Evolutionary conservation across 1,284 basidiomycete genomes (phyloP), one percentile per base, ranked within the genome.

Genomic region (Austropuccinia psidii): DNA sequence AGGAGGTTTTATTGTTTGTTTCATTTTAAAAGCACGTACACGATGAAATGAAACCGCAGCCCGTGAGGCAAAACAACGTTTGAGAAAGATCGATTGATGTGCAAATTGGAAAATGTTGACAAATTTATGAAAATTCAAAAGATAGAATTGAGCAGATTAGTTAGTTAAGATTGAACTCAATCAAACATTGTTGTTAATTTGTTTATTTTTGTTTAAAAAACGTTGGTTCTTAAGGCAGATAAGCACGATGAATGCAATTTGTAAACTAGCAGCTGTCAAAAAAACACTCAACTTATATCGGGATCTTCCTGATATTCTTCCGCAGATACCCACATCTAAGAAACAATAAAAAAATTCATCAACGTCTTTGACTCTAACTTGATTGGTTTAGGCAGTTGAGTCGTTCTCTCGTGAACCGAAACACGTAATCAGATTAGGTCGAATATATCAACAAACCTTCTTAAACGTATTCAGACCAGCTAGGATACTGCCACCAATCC

Each of bases 281-380:
- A 24, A 37, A 58, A 35, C 29, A 70, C 68, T 60, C n/a, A 24
- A 70, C 68, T 97, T 79, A 97, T 90, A 79, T 97, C 93, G 57
- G 94, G 95, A 83, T 98, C 96, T 82, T 99, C 96, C 82, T 95
- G 92, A 81, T 98, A 99, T 83, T 98, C 96, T 81, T 99, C 96
- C 50, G 95, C 94, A 50, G 93, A 96, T 58, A 98, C 92, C 93
- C 93, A 96, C 93, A 96, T 95, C 92, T 94, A 74, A 31, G 61
- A 54, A 13, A 1, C 31, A 55, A 27, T 37, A 21, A 21, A 55
- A 24, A 24, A 55, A 55, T n/a, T n/a, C 29, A 8, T 24, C 52
- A 55, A 24, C 11, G 33, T 21, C 19, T 31, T 17, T 54, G 11
- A 54, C 11, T 17, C 52, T 21, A 24, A n/a, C n/a, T n/a, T n/a